These are phyloP conservation scores for Sphagnum magellanicum DNA, from an alignment of 228 moss, liverwort and hornwort genomes.

Conservation along the genomic window DNA sequence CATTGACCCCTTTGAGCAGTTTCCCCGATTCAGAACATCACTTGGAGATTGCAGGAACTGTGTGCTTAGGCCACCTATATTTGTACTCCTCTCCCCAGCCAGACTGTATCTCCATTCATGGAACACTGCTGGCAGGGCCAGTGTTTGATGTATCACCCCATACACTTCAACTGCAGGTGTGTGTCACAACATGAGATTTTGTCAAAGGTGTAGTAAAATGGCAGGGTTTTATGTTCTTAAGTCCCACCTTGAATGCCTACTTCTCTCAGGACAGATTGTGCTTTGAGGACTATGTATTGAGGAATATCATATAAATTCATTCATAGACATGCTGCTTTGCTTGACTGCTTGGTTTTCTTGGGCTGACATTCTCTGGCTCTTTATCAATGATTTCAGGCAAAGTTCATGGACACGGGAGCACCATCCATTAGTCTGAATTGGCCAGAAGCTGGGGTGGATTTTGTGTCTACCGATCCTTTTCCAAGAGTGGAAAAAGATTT, in stretches of 20 bases:
- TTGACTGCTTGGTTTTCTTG: too few relatives aligned
- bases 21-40: slow-evolving; percentile 19
- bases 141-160: slow-evolving; percentile 70
- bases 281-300: too few relatives aligned
- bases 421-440: slow-evolving; percentile 24
- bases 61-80: slow-evolving; percentile 81
- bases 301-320: too few relatives aligned
- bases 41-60: slow-evolving; percentile 44
- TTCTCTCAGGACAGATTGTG: too few relatives aligned
- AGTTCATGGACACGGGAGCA: slow-evolving; percentile 27
- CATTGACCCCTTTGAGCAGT: slow-evolving; percentile 1
- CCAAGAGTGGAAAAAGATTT: slow-evolving; percentile 23
- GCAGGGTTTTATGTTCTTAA: too few relatives aligned
- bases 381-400: slow-evolving; percentile 38
- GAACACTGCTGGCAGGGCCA: slow-evolving; percentile 63
- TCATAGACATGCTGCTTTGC: too few relatives aligned
- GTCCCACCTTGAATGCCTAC: too few relatives aligned
- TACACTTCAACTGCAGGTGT: slow-evolving; percentile 68
- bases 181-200: background rate
- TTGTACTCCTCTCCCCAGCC: slow-evolving; percentile 84
- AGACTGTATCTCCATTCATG: slow-evolving; percentile 80
- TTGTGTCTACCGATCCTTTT: slow-evolving; percentile 9
- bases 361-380: too few relatives aligned
- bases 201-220: too few relatives aligned
- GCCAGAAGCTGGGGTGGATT: slow-evolving; percentile 21